Base-by-base conservation (phyloP, 306 rosid species). In the Spatholobus suberectus region DNA sequence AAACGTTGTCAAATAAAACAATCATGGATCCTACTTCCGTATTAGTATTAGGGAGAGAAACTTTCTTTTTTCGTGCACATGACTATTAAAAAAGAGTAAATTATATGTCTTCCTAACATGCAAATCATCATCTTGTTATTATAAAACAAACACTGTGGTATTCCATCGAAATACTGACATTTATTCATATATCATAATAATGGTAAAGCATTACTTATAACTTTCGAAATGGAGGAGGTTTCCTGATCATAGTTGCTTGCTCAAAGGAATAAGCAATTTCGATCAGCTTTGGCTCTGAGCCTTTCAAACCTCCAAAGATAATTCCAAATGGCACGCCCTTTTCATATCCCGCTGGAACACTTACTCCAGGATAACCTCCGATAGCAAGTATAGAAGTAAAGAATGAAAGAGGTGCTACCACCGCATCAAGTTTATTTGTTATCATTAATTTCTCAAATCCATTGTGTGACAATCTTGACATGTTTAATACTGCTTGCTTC, bases 291-390 rank as follows among this genome's bases (percentile, higher is more conserved):
- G 91, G 86, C 78, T 92, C 97, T 0, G 86, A 89, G 12, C 94
- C 95, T 83, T 85, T 89, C 63, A 91, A 76, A 24, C 97, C 96
- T n/a, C 89, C 94, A 46, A 92, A 92, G 76, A 54, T 78, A 80
- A 92, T 81, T 20, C 98, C 97, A 77, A 92, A 85, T 18, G 96
- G 96, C 18, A 2, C 51, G 2, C 61, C 78, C 15, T 86, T 43
- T 20, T 86, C 77, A 79, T 84, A 90, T 38, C 92, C 95, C n/a
- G 92, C 97, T 10, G 93, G 95, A 61, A 92, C 95, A 54, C 6
- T 81, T n/a, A 94, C 58, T 82, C 89, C 95, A 0, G 98, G 98
- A 62, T 88, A 82, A 5, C 95, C 94, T 62, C 97, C 98, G 17
- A 72, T 81, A 1, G 89, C 94, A 15, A 94, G 94, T 24, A 89